Evolutionary conservation across 208 protist species (phyloP).

Genomic region (Blastocrithidia nonstop): DNA sequence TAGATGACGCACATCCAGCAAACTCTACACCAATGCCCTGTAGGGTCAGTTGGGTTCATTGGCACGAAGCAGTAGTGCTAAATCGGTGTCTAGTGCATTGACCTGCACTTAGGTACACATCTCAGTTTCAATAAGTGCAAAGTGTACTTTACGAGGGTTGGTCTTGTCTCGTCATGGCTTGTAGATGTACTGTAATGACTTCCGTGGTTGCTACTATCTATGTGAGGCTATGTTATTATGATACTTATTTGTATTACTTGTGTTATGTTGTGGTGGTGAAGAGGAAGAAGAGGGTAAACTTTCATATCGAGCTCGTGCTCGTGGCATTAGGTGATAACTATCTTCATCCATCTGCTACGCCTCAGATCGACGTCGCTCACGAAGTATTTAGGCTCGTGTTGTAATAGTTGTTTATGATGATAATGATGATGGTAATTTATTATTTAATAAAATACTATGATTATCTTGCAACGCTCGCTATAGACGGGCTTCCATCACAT

Average conservation of each 20-base stretch:
- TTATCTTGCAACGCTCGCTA: not conserved
- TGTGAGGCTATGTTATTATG: no score
- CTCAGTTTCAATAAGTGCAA: slow-evolving; percentile 16
- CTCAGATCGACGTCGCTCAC: not conserved
- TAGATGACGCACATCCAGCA: slow-evolving; percentile 65
- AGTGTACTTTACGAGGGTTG: slow-evolving; percentile 19
- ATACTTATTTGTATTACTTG: no score
- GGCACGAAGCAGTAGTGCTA: slow-evolving; percentile 17
- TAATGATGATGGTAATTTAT: not conserved
- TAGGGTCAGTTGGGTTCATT: slow-evolving; percentile 48
- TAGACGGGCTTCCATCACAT: slow-evolving; percentile 22
- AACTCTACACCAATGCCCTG: slow-evolving; percentile 30
- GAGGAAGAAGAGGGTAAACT: no score
- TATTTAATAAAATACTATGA: not conserved
- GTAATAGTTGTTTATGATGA: slow-evolving; percentile 1
- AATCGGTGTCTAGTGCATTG: slow-evolving; percentile 49
- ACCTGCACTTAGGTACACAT: slow-evolving; percentile 14
- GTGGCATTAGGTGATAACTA: not conserved
- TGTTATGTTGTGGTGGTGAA: no score
- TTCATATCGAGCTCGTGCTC: no score
- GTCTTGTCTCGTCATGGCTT: slow-evolving; percentile 14
- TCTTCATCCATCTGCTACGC: not conserved
- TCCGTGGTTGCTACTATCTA: no score
- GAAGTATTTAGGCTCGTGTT: not conserved
- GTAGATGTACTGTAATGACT: not conserved